Evolutionary conservation across 2,329 filamentous ascomycete genomes (phyloP).

Genomic region (Sclerotinia glacialis): DNA sequence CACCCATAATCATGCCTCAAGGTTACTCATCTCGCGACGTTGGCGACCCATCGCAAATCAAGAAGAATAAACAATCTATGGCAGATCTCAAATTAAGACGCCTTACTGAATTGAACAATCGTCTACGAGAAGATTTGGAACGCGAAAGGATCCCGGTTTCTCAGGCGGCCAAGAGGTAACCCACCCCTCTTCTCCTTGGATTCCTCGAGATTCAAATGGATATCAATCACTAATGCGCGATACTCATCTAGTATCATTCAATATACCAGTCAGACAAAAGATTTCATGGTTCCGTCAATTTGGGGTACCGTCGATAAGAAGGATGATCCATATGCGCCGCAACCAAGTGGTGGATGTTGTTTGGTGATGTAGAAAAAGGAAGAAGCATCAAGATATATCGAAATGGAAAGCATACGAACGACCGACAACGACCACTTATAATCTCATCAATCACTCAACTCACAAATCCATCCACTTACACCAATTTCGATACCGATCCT

Average conservation of each 20-base stretch:
- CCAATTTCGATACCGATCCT: constrained; percentile 14
- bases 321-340: constrained; percentile 97
- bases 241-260: constrained; percentile 73
- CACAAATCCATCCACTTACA: constrained; percentile 17
- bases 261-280: constrained; percentile 96
- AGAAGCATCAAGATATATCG: constrained; percentile 17
- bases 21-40: constrained; percentile 66
- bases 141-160: constrained; percentile 93
- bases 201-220: not conserved
- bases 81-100: constrained; percentile 95
- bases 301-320: constrained; percentile 94
- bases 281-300: constrained; percentile 96
- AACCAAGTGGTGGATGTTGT: constrained; percentile 87
- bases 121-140: constrained; percentile 92
- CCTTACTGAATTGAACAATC: constrained; percentile 93
- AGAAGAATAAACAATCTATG: constrained; percentile 99
- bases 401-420: constrained; percentile 24
- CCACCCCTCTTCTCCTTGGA: not conserved
- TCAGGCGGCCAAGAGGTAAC: constrained; percentile 83
- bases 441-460: constrained; percentile 18
- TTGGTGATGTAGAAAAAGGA: constrained; percentile 71
- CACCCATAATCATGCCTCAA: constrained; percentile 50
- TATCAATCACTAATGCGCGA: constrained; percentile 23
- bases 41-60: constrained; percentile 65
- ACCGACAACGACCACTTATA: constrained; percentile 23